Evolutionary conservation across 2,329 filamentous ascomycete species (phyloP), one percentile per base, ranked within the genome.

Genomic region (Fusarium subtropicale): DNA sequence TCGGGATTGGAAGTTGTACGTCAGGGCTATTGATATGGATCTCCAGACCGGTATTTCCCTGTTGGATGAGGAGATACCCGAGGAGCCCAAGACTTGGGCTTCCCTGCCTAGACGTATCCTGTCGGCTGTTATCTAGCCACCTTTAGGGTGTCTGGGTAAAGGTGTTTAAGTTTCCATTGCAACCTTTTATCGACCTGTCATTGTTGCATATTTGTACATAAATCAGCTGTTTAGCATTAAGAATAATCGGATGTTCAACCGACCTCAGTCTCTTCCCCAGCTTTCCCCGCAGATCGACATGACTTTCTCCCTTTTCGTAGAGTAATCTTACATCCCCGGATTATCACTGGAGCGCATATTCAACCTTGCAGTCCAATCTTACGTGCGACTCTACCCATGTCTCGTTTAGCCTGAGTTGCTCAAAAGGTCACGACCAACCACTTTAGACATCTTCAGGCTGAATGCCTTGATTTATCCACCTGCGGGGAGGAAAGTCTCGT

Each of bases 11-110:
- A 50, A 44, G 9, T 1, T 84, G 7, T 84, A 92, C 53, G 85
- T 97, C 47, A 84, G 85, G 26, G 81, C 86, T 34, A 83, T 85
- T 47, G 91, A 97, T 68, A 97, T 97, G 90, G 94, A 97, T 80
- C 81, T 97, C 63, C 87, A 90, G 57, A 97, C 93, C 1, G 95
- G 95, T 76, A 81, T 97, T 39, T 87, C 89, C 16, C 87, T 91
- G 61, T 81, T 98, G 36, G 84, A 97, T 8, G 59, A 64, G 20
- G 59, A 60, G 2, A 24, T 64, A 41, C 89, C 89, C 46, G 90
- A 97, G 77, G 93, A 97, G 82, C 81, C 85, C 33, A 90, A 58
- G 54, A 34, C 62, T 1, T 65, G 46, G 53, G 48, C 42, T n/a
- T 10, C 1, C 8, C 13, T 64, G 7, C 62, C 60, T 3, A 60